phyloP scores from a whole-genome alignment of 2,329 filamentous ascomycete genomes.

The Juglanconis sp. region DNA sequence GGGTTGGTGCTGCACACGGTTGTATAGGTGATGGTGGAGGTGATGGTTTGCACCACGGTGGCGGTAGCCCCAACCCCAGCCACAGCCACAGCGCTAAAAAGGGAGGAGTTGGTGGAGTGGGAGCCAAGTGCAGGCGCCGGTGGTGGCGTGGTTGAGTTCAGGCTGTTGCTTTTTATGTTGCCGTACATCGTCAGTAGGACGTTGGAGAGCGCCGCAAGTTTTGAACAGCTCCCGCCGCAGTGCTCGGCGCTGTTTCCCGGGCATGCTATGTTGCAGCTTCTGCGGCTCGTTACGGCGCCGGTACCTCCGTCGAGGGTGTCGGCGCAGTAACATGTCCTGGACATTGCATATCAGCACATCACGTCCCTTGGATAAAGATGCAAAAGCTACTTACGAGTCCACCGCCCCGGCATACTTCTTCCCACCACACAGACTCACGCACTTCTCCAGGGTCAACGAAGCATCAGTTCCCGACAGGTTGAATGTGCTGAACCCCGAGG shows the following conservation, averaged over 20 bases:
- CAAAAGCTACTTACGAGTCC: background rate
- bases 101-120: background rate
- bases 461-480: constrained; percentile 20
- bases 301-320: constrained; percentile 37
- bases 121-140: constrained; percentile 28
- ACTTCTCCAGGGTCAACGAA: constrained; percentile 16
- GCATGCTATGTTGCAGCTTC: constrained; percentile 36
- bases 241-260: constrained; percentile 37
- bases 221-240: constrained; percentile 37
- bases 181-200: constrained; percentile 44
- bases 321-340: constrained; percentile 42
- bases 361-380: no score
- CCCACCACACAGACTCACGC: constrained; percentile 2
- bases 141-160: constrained; percentile 31
- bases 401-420: constrained; percentile 13
- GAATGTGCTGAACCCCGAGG: constrained; percentile 47
- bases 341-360: background rate
- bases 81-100: background rate
- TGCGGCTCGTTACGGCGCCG: constrained; percentile 29
- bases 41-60: constrained; percentile 15
- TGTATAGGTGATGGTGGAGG: constrained; percentile 31
- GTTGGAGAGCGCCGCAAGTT: constrained; percentile 24
- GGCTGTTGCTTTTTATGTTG: constrained; percentile 26
- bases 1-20: constrained; percentile 33
- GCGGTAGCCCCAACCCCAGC: background rate